Evolutionary conservation across 139 green algal genomes (phyloP), one percentile per base, ranked within the genome.

Genomic region (Chlorella sp.): DNA sequence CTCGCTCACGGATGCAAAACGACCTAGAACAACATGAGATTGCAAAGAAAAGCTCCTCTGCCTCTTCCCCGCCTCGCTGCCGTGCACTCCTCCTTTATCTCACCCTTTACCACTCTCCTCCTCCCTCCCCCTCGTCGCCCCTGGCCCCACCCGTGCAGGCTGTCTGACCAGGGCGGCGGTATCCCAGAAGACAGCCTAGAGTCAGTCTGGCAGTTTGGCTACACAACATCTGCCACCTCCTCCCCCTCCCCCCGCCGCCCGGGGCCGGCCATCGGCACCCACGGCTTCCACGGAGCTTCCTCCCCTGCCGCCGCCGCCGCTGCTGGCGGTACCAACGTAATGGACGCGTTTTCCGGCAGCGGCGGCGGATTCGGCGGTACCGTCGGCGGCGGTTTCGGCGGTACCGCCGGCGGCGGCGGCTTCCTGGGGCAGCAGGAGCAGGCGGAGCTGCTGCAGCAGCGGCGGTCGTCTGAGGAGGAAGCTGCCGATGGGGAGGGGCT

Each of bases 121-220:
- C 9, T 5, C 48, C 48, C 48, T 9, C 48, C 7, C 64, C 64
- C 64, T 7, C n/a, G n/a, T n/a, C n/a, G n/a, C 82, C 30, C 39
- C 32, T 86, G 7, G 5, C 19, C 48, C n/a, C 61, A 42, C 30
- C 68, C 92, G 30, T 88, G 92, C 91, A 93, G 89, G 88, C 87
- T 98, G 34, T 95, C 87, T 57, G 96, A 98, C 90, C 94, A 97
- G 71, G 97, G 97, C 0, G 97, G 96, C 3, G 97, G 97, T 84
- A 96, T 99, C 24, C 64, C 93, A 2, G 40, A 92, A 0, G 81
- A 91, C 5, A 21, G 94, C 30, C 61, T 93, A 24, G 80, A 92
- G 24, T 87, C 94, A 79, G 95, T 97, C 18, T 98, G 93, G 92
- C 90, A 92, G n/a, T 97, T 96, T 69, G 96, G 96, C 66, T 97